A percentile compares a stretch with the other conserved stretches of the same genome.
phyloP scores from a whole-genome alignment of 495 filamentous ascomycete species.

The Poronia punctata region DNA sequence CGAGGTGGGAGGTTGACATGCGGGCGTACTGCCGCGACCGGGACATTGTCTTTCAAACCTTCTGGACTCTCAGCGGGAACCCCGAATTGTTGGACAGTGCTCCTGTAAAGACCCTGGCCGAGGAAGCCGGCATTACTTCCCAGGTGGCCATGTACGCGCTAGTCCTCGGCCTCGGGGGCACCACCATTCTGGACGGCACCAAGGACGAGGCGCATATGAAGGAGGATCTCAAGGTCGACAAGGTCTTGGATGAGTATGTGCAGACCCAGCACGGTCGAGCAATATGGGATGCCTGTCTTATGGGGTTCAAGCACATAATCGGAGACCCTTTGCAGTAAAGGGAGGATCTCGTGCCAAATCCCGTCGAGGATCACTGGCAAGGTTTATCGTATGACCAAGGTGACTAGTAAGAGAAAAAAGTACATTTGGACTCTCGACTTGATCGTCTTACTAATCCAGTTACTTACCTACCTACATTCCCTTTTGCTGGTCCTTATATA shows the following conservation, averaged over 20 bases:
- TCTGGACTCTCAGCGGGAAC: slow-evolving; percentile 77
- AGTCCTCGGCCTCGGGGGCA: slow-evolving; percentile 50
- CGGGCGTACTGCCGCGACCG: slow-evolving; percentile 55
- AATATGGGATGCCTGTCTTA: slow-evolving; percentile 40
- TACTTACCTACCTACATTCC: too few relatives aligned
- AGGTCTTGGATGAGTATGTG: slow-evolving; percentile 42
- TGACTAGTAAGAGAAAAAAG: too few relatives aligned
- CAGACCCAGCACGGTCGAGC: slow-evolving; percentile 31
- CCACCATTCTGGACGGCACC: slow-evolving; percentile 65
- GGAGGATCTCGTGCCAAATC: not conserved
- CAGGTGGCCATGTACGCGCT: slow-evolving; percentile 60
- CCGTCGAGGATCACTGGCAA: too few relatives aligned
- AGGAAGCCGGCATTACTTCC: slow-evolving; percentile 36
- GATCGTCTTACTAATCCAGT: too few relatives aligned
- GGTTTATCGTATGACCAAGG: too few relatives aligned
- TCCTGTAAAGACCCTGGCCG: slow-evolving; percentile 47
- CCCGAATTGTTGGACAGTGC: slow-evolving; percentile 41
- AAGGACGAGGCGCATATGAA: slow-evolving; percentile 56
- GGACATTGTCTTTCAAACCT: slow-evolving; percentile 62
- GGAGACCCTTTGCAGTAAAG: slow-evolving; percentile 28
- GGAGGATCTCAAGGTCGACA: slow-evolving; percentile 53
- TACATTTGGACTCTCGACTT: too few relatives aligned
- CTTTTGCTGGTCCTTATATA: too few relatives aligned
- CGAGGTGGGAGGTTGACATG: slow-evolving; percentile 53
- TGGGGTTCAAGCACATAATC: slow-evolving; percentile 40